Base-by-base conservation (phyloP, 2,329 filamentous ascomycete genomes). In the Aspergillus costaricaensis region DNA sequence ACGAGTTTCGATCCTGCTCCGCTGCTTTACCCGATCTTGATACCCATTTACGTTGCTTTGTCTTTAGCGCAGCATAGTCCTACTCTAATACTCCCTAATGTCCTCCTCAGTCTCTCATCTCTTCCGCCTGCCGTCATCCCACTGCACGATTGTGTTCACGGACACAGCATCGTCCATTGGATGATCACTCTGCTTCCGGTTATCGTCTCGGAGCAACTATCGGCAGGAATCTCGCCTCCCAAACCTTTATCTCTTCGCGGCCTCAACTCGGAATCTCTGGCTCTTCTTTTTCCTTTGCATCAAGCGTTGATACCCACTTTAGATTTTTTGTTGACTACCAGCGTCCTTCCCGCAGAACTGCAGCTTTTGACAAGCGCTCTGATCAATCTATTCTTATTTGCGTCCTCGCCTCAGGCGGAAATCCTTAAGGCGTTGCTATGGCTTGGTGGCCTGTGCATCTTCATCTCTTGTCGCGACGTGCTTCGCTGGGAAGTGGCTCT, bases 1-100 rank as follows among this genome's bases (percentile, higher is more conserved):
- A 79, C 86, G 4, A 83, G 85, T n/a, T 96, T 97, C 76, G 94
- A 98, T 71, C 93, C 92, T 2, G 94, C 94, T 6, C 91, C 93
- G 10, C 82, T 96, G n/a, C 77, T 97, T 59, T 98, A 97, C 72
- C 94, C 94, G 17, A 84, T 89, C 5, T 77, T 88, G 2, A 82
- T 96, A 30, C 91, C 93, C 0, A 77, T 93, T 15, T 82, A 93
- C 49, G 89, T 95, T 27, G 88, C 92, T 1, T 80, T 95, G 4
- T 88, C 93, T 9, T 82, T 96, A 44, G 86, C 88, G 7, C 81
- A 83, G 54, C 83, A 85, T 52, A 86, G 85, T 49, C 81, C 84
- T 3, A 81, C 82, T 15, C 81, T 87, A 12, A 74, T 96, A 19
- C 77, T 96, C 7, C 88, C 90, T 2, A 96, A 95, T 69, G 85